Evolutionary conservation across 2,329 filamentous ascomycete species (phyloP).

Genomic region (Emydomyces testavorans): DNA sequence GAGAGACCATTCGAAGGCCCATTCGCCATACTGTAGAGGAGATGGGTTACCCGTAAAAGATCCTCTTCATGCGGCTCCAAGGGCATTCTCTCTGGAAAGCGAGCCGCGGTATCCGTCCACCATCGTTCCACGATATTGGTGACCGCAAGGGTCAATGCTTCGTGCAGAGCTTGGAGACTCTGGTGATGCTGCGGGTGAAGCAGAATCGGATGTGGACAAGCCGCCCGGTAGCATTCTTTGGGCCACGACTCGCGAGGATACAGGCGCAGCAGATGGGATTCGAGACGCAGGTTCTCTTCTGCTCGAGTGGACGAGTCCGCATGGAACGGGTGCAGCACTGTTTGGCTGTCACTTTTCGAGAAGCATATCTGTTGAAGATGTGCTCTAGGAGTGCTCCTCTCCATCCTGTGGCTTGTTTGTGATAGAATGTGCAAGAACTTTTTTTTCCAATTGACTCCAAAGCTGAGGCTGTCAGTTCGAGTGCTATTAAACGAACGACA

Average conservation of each 20-base stretch:
- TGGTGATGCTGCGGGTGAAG: constrained; percentile 8
- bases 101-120: constrained; percentile 20
- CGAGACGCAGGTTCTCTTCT: constrained; percentile 2
- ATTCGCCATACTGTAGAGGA: not conserved
- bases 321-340: not conserved
- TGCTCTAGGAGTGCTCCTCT: not conserved
- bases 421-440: too few relatives aligned
- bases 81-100: constrained; percentile 22
- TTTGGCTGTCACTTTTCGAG: not conserved
- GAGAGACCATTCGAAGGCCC: not conserved
- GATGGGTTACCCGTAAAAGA: constrained; percentile 17
- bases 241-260: constrained; percentile 10
- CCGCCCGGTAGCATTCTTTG: constrained; percentile 1
- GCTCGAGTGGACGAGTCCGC: not conserved
- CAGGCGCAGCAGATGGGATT: not conserved
- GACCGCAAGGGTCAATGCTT: constrained; percentile 19
- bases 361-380: constrained; percentile 9
- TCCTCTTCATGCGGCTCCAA: constrained; percentile 21
- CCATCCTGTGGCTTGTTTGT: not conserved
- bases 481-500: too few relatives aligned
- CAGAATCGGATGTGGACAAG: constrained; percentile 8
- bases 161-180: constrained; percentile 15
- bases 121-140: constrained; percentile 24
- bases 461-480: too few relatives aligned
- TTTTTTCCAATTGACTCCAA: too few relatives aligned